A percentile compares a stretch with the other conserved stretches of the same genome.
These are phyloP conservation scores for Neonothopanus nambi DNA, from an alignment of 1,284 basidiomycete genomes.

Conservation along the genomic window DNA sequence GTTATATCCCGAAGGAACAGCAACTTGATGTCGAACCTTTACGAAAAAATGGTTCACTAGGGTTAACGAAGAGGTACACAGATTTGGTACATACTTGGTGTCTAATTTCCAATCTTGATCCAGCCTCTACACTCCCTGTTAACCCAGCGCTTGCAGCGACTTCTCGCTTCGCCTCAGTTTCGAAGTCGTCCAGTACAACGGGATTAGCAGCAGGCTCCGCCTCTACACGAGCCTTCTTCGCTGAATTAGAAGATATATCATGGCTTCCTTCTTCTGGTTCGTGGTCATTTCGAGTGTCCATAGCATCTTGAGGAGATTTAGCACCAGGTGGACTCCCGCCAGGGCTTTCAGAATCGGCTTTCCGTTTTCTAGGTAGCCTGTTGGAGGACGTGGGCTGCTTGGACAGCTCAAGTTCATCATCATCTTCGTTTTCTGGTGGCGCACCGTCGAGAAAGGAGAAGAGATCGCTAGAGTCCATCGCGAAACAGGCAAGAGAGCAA, in stretches of 20 bases:
- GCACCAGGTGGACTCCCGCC: neutral
- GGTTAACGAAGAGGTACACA: constrained; percentile 8
- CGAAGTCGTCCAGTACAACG: constrained; percentile 85
- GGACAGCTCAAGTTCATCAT: constrained; percentile 16
- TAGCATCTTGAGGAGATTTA: too few relatives aligned
- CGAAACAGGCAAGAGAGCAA: neutral
- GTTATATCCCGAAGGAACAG: constrained; percentile 89
- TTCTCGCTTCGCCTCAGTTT: constrained; percentile 87
- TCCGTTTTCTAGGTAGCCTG: constrained; percentile 31
- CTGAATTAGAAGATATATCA: constrained; percentile 27
- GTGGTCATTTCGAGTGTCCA: constrained; percentile 12
- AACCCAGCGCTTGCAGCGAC: constrained; percentile 84
- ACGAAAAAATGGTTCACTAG: neutral
- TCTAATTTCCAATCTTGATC: constrained; percentile 69
- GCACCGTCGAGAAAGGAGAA: constrained; percentile 43
- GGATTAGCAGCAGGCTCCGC: constrained; percentile 54
- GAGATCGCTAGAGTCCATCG: constrained; percentile 40
- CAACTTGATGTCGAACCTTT: constrained; percentile 94
- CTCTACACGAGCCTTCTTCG: constrained; percentile 9
- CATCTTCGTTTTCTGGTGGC: constrained; percentile 24
- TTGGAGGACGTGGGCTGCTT: neutral
- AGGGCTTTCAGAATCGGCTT: constrained; percentile 23
- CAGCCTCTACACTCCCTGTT: constrained; percentile 66
- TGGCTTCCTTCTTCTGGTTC: constrained; percentile 25
- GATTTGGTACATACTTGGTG: constrained; percentile 62